Conservation (phyloP, 2,329 filamentous ascomycete species). For the Blastomyces parvus region DNA sequence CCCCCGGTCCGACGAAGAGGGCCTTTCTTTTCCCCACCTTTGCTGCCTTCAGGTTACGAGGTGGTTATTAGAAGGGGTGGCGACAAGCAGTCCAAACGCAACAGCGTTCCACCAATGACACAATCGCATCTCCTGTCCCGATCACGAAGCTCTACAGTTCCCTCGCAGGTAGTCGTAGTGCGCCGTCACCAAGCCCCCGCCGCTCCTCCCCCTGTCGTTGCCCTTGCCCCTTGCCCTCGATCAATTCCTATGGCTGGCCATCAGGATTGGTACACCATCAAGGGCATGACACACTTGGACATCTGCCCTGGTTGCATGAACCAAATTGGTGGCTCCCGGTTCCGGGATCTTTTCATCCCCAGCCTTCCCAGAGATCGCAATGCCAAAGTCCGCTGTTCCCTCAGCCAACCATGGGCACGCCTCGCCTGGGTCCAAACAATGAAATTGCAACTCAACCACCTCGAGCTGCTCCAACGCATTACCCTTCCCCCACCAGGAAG, state of each 20-base stretch:
- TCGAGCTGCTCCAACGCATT: constrained; percentile 61
- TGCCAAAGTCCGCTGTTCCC: constrained; percentile 60
- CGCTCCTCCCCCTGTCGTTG: constrained; percentile 11
- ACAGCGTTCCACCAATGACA: neutral
- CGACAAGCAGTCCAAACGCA: constrained; percentile 3
- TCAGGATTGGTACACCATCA: constrained; percentile 73
- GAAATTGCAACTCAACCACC: constrained; percentile 56
- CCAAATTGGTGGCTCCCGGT: constrained; percentile 60
- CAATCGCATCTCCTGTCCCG: constrained; percentile 2
- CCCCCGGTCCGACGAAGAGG: constrained; percentile 3
- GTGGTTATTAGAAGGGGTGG: neutral
- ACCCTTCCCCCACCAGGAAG: constrained; percentile 51
- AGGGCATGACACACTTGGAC: constrained; percentile 59
- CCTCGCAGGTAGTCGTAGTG: constrained; percentile 8
- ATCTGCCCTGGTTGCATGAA: constrained; percentile 76
- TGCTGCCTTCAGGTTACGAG: constrained; percentile 1
- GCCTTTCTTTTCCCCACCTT: constrained; percentile 3
- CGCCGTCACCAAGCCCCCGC: constrained; percentile 15
- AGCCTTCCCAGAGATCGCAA: constrained; percentile 50
- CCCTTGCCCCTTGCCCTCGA: constrained; percentile 61
- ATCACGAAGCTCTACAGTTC: constrained; percentile 12
- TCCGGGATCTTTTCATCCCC: constrained; percentile 56
- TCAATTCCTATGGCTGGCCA: constrained; percentile 52
- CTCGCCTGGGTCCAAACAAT: constrained; percentile 74
- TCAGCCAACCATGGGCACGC: constrained; percentile 72